Conservation (phyloP, 148 eudicot species). For the Nepenthes mirabilis region DNA sequence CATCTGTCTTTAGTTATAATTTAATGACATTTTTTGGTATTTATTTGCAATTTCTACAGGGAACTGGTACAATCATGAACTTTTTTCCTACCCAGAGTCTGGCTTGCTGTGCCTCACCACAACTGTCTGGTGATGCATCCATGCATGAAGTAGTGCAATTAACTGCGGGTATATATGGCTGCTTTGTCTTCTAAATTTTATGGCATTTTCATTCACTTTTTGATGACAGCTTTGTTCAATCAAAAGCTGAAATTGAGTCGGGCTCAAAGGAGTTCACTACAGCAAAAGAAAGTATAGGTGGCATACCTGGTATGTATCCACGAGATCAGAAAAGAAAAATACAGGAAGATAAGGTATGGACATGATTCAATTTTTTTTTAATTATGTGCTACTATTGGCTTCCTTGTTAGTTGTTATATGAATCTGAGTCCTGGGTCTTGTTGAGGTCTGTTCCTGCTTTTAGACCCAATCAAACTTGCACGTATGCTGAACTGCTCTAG, state of each 20-base stretch:
- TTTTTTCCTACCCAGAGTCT: constrained; percentile 21
- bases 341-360: background rate
- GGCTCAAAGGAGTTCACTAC: background rate
- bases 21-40: background rate
- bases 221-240: constrained; percentile 2
- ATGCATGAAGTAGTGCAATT: background rate
- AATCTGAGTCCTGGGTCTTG: no score
- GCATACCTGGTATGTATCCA: background rate
- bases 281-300: background rate
- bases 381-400: no score
- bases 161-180: background rate
- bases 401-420: no score
- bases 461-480: no score
- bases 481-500: no score
- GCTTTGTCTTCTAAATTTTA: background rate
- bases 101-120: constrained; percentile 5
- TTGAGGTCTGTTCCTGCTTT: no score
- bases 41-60: constrained; percentile 29
- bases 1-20: no score
- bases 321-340: constrained; percentile 4
- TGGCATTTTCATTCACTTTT: background rate
- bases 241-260: constrained; percentile 1
- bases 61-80: constrained; percentile 43
- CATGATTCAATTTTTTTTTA: background rate
- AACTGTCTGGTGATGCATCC: constrained; percentile 5